Percentiles rank a stretch among this genome's conserved stretches.
Conservation (phyloP, 306 rosid genomes). For the Hippophae tibetana region DNA sequence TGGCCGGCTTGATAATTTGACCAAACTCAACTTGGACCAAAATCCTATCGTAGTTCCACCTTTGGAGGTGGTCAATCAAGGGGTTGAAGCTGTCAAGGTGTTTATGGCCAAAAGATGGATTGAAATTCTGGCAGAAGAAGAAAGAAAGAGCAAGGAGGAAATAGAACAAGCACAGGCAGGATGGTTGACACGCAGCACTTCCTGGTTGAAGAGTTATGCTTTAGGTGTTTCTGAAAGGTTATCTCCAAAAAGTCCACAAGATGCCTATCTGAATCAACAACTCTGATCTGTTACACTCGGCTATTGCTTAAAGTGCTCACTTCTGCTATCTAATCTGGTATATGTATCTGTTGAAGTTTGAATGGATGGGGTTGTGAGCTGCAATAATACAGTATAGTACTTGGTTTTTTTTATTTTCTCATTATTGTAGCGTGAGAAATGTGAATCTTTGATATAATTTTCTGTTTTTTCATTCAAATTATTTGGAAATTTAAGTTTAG, state of each 20-base stretch:
- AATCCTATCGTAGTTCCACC: slow-evolving; percentile 88
- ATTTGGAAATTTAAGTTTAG: slow-evolving; percentile 8
- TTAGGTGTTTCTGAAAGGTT: slow-evolving; percentile 44
- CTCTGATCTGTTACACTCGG: slow-evolving; percentile 30
- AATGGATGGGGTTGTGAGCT: slow-evolving; percentile 3
- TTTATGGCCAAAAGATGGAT: slow-evolving; percentile 82
- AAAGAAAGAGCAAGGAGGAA: slow-evolving; percentile 46
- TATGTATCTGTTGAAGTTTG: slow-evolving; percentile 8
- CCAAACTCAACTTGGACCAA: slow-evolving; percentile 79
- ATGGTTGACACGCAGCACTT: slow-evolving; percentile 80
- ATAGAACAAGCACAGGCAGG: slow-evolving; percentile 42
- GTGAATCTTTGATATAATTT: neutral
- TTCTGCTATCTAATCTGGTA: neutral
- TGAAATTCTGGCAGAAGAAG: slow-evolving; percentile 69
- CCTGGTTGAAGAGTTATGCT: slow-evolving; percentile 63
- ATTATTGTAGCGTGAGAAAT: slow-evolving; percentile 4
- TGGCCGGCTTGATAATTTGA: slow-evolving; percentile 72
- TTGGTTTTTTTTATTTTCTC: slow-evolving; percentile 2
- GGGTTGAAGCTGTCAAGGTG: slow-evolving; percentile 57
- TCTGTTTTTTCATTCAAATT: slow-evolving; percentile 4
- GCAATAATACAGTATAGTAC: slow-evolving; percentile 7
- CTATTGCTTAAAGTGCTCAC: slow-evolving; percentile 2
- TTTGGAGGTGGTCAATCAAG: slow-evolving; percentile 45
- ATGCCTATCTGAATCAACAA: slow-evolving; percentile 70
- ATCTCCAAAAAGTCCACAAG: slow-evolving; percentile 58